Evolutionary conservation across 1,284 basidiomycete genomes (phyloP), one percentile per base, ranked within the genome.

Genomic region (Sporisorium scitamineum): DNA sequence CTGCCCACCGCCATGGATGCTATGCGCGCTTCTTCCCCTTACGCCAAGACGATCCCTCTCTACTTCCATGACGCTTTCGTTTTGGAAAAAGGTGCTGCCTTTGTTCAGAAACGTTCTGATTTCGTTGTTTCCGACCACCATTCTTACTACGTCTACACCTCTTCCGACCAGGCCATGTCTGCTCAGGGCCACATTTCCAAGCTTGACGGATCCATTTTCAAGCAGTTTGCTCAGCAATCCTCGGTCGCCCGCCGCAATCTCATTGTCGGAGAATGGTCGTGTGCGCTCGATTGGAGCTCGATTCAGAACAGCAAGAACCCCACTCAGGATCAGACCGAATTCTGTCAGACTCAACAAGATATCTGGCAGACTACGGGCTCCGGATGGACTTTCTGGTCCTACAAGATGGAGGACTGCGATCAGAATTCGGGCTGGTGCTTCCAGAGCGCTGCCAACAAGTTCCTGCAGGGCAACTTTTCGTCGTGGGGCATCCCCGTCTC

Each of bases 61-160:
- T 93, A 93, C 81, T 86, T 93, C 54, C 91, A 93, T 81, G 91
- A 93, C 75, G 92, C 87, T 0, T 94, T 93, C 83, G 88, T 92
- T 74, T 86, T 92, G 47, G 81, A 87, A 10, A 87, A 88, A 59
- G 92, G 90, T 77, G 88, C 88, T 54, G 81, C 87, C 16, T 92
- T 88, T 72, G 86, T 91, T 24, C 86, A 88, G 2, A 86, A 87
- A 31, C 87, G 91, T 37, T 82, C 84, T 0, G 92, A 93, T 80
- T 93, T 93, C 77, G 88, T 92, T 39, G 90, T 93, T 31, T 89
- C 91, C 73, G 92, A 93, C 74, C 90, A 92, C 81, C 92, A 93
- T 81, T 90, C 91, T 2, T 88, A 86, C 86, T 79, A 83, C 74
- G 91, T 92, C 59, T 92, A 90, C 81, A 84, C 81, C 5, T 31